Evolutionary conservation across 2,329 filamentous ascomycete species (phyloP).

Genomic region (Cytospora piceae): DNA sequence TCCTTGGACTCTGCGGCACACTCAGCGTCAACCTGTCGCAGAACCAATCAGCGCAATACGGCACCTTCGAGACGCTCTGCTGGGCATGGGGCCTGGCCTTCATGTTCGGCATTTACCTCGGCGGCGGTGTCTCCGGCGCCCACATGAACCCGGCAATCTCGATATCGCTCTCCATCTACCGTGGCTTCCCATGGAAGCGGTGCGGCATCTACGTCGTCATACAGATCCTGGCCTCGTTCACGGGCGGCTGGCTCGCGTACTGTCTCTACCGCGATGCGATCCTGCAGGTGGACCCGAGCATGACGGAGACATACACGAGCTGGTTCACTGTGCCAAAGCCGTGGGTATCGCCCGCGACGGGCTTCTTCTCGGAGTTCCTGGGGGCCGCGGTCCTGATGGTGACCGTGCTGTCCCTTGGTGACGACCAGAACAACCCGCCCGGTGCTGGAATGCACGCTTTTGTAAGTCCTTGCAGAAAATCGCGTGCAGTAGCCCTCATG

Average conservation of each 20-base stretch:
- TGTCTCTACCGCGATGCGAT: constrained; percentile 40
- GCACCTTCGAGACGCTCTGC: constrained; percentile 37
- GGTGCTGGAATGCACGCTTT: constrained; percentile 44
- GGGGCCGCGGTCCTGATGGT: constrained; percentile 43
- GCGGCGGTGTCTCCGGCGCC: constrained; percentile 37
- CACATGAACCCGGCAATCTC: constrained; percentile 44
- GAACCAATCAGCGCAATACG: constrained; percentile 33
- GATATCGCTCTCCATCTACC: constrained; percentile 41
- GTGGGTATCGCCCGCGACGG: constrained; percentile 36
- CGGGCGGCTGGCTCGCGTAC: constrained; percentile 39
- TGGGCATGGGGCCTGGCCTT: constrained; percentile 40
- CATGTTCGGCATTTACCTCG: constrained; percentile 40
- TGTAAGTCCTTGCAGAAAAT: constrained; percentile 25
- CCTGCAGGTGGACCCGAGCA: constrained; percentile 38
- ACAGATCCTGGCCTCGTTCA: constrained; percentile 40
- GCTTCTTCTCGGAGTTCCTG: constrained; percentile 43
- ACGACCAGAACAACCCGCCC: constrained; percentile 44
- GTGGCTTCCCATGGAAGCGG: constrained; percentile 43
- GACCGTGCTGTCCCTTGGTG: constrained; percentile 42
- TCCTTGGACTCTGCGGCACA: constrained; percentile 36
- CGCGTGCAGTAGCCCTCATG: not conserved
- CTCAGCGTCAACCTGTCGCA: constrained; percentile 37
- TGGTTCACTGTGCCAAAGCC: constrained; percentile 42
- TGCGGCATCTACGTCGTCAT: constrained; percentile 39
- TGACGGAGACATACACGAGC: constrained; percentile 37